Evolutionary conservation across 192 early-diverging fungal species (phyloP), one percentile per base, ranked within the genome.

Genomic region (Podila minutissima): DNA sequence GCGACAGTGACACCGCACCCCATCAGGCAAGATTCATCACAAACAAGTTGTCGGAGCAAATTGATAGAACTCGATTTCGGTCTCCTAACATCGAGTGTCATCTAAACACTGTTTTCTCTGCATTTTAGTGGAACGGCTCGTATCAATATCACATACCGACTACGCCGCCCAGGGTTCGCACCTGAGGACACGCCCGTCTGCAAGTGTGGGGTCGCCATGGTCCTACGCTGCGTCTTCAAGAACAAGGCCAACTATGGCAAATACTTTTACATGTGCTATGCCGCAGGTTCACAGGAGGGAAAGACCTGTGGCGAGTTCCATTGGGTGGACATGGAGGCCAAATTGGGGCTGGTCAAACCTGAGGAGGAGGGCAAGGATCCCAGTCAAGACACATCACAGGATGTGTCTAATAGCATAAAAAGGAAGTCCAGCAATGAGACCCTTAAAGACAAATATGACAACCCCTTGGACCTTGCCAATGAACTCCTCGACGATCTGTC

Each of bases 181-280:
- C 66, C 75, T 19, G 60, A 67, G 32, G 69, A 72, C 0, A 83
- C 79, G 32, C 81, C 84, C 15, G 70, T 74, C 26, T 85, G 84
- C 38, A 62, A 70, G 64, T 83, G 82, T 72, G 84, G 84, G 7
- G 69, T 78, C 0, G 81, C 67, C 28, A 83, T 75, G 71, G 75
- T 83, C 10, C 33, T 85, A 32, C 37, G 81, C 41, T 75, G 81
- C 29, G 84, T 85, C 3, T 74, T 79, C 66, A 77, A 79, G 62
- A 74, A 75, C 32, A 59, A 74, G 55, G 64, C 71, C 35, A 85
- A 76, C 55, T 69, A 75, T 51, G 84, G 84, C 7, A 28, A 64
- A 38, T 85, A 85, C 33, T 85, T 85, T 68, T 85, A 85, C 37
- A 83, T 83, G 82, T 85, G 84, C 31, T 71, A 85, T 67, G 81